Base-by-base conservation (phyloP, 2,329 filamentous ascomycete genomes). In the Ascocoryne sarcoides region DNA sequence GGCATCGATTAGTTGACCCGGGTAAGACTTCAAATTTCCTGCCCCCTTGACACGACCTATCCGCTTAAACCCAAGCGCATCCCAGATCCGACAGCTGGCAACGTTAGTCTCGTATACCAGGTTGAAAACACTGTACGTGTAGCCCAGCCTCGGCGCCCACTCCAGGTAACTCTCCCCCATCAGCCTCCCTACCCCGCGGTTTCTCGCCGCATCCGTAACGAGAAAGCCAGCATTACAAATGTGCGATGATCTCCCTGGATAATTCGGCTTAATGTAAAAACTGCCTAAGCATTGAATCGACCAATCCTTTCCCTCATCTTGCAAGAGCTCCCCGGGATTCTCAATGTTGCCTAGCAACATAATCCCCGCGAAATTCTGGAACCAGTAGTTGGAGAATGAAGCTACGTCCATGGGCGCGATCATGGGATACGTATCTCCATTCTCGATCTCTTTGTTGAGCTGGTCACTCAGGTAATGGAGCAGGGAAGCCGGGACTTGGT, bases 101-200 rank as follows among this genome's bases (percentile, higher is more conserved):
- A 82, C 73, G 52, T 85, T 85, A 32, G 76, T 84, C 60, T 85
- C 81, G 58, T 84, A 85, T 18, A 85, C 81, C 32, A 85, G 68
- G 52, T 85, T 84, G 65, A 85, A 85, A 29, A 85, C 78, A 1
- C 77, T 80, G 62, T 84, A 85, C 2, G 76, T 79, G 56, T 84
- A 85, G 20, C 79, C 79, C 44, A 76, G 52, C 50, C 68, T 68
- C 14, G 72, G 70, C 28, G 73, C 71, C 70, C 70, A 76, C 42
- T 76, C 71, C 19, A 76, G 58, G 54, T 75, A 76, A 32, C 65
- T 65, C 54, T 75, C 72, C 10, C 73, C 72, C 65, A 76, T 71
- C 39, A 74, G 56, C 42, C 70, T 65, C 37, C 73, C 73, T 8
- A 72, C 72, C 46, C 73, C 73, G 43, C 67, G 69, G 50, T 73